These are phyloP conservation scores for Fusarium setosum DNA, from an alignment of 2,329 filamentous ascomycete genomes.

Conservation along the genomic window DNA sequence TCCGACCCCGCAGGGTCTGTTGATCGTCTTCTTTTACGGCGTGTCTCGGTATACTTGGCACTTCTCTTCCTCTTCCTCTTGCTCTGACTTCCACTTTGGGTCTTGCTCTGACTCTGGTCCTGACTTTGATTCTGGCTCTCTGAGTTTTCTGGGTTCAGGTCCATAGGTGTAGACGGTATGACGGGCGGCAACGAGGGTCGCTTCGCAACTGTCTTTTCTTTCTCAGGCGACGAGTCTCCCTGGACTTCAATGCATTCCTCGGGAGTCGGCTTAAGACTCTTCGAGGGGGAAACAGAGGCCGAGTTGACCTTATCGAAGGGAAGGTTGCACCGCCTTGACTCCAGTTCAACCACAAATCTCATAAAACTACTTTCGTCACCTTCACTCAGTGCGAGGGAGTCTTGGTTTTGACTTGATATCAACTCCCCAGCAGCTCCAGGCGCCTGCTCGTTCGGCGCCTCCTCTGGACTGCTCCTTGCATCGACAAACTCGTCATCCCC, in stretches of 20 bases:
- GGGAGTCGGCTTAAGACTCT: constrained; percentile 8
- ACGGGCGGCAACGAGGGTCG: constrained; percentile 23
- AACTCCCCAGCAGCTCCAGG: constrained; percentile 4
- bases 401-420: constrained; percentile 28
- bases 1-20: constrained; percentile 21
- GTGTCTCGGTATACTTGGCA: constrained; percentile 30
- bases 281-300: constrained; percentile 29
- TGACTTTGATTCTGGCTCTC: constrained; percentile 9
- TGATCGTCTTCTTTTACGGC: constrained; percentile 47
- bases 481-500: constrained; percentile 62
- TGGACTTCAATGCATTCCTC: constrained; percentile 38
- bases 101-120: constrained; percentile 17
- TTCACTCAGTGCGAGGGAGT: constrained; percentile 54
- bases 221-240: constrained; percentile 30
- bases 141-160: constrained; percentile 10
- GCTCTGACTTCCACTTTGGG: constrained; percentile 18
- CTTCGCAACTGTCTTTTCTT: constrained; percentile 20
- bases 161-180: constrained; percentile 41
- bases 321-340: constrained; percentile 52
- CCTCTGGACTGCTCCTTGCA: constrained; percentile 57
- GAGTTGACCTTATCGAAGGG: constrained; percentile 29
- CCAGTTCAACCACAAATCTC: constrained; percentile 62
- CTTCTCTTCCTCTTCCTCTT: constrained; percentile 48
- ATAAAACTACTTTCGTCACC: constrained; percentile 61
- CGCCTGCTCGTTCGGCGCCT: constrained; percentile 20